Evolutionary conservation across 1,284 basidiomycete species (phyloP), one percentile per base, ranked within the genome.

Genomic region (Ustilago lituana): DNA sequence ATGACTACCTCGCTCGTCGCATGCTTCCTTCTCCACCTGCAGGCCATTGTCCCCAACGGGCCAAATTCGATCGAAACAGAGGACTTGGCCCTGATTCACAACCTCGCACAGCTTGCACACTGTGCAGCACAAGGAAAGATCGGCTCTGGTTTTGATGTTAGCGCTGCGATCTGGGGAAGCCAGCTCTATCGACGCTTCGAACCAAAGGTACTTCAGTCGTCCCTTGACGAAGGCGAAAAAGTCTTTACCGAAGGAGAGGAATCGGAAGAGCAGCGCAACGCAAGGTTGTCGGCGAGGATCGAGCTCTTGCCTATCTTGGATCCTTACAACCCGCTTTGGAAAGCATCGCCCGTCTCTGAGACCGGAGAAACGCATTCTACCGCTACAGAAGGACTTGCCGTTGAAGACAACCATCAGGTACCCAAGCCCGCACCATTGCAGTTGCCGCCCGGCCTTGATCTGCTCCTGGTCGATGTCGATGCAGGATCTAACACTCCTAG

Each of bases 41-140:
- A 84, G 35, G 86, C 89, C 43, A 88, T 48, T 83, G 19, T 62
- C 6, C 50, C 56, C 1, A 47, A 47, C 9, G 54, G 52, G 15
- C 57, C 63, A 19, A 31, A 35, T 12, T 26, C 56, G 19, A 31
- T 80, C 11, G 59, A 73, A 6, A 62, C 60, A 1, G 51, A 61
- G 4, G 73, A 74, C 24, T 59, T 79, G 9, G 78, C 66, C 9
- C 49, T 81, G 29, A 89, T 93, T 0, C 96, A 99, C 84, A 94
- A 96, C 77, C 86, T 92, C n/a, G 89, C 95, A 1, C 96, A 99
- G 82, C 94, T 91, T 74, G 89, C 93, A 4, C 96, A 99, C 82
- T 98, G 94, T 77, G 86, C 94, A 24, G 96, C 96, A 0, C 96
- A 99, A 83, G 96, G 96, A 39, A 99, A 99, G 83, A 89, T 99